These are phyloP conservation scores for Termitomyces titanicus DNA, from an alignment of 768 basidiomycete species.

Conservation along the genomic window DNA sequence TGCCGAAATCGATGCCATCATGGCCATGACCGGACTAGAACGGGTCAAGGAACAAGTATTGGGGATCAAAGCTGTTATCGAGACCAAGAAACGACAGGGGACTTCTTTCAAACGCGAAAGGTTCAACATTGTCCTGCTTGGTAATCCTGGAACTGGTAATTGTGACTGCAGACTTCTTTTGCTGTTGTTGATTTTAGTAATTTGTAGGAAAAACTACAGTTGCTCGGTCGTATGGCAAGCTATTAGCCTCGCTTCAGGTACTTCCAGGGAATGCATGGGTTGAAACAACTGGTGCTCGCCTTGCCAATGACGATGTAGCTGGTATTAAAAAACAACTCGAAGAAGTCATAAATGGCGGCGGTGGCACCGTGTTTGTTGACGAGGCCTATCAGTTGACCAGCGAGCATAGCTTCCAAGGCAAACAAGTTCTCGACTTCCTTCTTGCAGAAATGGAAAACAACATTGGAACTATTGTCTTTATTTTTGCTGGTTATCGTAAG, in stretches of 20 bases:
- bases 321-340: constrained; percentile 49
- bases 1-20: background rate
- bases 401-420: constrained; percentile 43
- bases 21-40: background rate
- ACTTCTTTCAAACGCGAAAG: background rate
- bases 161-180: background rate
- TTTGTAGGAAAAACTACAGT: background rate
- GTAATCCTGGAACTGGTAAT: background rate
- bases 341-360: constrained; percentile 43
- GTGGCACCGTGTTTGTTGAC: constrained; percentile 67
- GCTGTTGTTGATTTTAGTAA: background rate
- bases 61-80: background rate
- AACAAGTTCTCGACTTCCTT: constrained; percentile 63
- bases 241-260: constrained; percentile 51
- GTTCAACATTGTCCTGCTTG: background rate
- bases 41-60: background rate
- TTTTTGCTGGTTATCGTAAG: constrained; percentile 66
- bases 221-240: constrained; percentile 44
- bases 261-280: constrained; percentile 50
- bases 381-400: constrained; percentile 67
- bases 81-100: background rate
- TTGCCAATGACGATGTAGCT: constrained; percentile 54
- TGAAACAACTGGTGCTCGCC: constrained; percentile 60
- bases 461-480: constrained; percentile 60
- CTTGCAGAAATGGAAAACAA: constrained; percentile 76